These are phyloP conservation scores for Cucumis hystrix DNA, from an alignment of 306 rosid genomes.

Conservation along the genomic window DNA sequence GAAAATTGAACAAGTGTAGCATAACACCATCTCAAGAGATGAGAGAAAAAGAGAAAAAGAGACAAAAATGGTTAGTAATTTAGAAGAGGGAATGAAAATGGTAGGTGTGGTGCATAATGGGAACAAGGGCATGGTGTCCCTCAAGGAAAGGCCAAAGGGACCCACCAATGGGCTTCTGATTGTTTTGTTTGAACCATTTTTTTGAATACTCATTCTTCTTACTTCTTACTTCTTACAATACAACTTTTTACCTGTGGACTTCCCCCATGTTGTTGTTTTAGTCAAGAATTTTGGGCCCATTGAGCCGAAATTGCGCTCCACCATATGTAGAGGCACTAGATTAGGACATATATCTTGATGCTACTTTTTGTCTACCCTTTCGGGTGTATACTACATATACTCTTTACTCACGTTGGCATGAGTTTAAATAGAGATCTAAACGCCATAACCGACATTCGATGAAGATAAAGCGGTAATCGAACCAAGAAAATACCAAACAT, in stretches of 20 bases:
- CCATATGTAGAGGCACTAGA: conserved; percentile 7
- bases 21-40: no score
- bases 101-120: conserved; percentile 4
- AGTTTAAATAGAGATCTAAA: no score
- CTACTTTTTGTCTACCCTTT: background rate
- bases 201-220: conserved; percentile 7
- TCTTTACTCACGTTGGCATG: no score
- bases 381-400: no score
- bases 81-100: conserved; percentile 13
- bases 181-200: conserved; percentile 12
- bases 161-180: conserved; percentile 4
- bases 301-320: conserved; percentile 16
- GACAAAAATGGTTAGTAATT: background rate
- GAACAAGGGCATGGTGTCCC: conserved; percentile 12
- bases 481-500: no score
- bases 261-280: conserved; percentile 10
- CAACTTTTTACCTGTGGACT: conserved; percentile 16
- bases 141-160: background rate
- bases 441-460: no score
- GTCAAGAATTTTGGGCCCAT: conserved; percentile 23
- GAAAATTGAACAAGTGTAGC: no score
- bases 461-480: no score
- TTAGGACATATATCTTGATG: background rate
- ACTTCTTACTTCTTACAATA: background rate
- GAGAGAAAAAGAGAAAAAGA: background rate